A percentile compares a stretch with the other conserved stretches of the same genome.
These are phyloP conservation scores for Ceriops tagal DNA, from an alignment of 345 rosid genomes.

Conservation along the genomic window DNA sequence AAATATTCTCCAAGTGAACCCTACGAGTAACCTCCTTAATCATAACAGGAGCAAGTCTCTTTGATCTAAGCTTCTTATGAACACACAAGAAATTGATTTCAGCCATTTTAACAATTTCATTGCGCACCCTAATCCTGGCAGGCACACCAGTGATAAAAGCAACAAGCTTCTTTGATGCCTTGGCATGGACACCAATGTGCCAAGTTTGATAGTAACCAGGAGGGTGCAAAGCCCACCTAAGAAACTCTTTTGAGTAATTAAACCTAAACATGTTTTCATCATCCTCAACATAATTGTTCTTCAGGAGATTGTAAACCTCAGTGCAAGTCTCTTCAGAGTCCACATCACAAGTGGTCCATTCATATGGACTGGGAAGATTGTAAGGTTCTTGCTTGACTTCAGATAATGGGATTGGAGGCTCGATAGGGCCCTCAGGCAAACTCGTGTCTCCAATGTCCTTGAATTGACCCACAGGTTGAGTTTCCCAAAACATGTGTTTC, in stretches of 20 bases:
- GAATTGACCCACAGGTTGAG: constrained; percentile 88
- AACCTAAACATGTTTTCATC: constrained; percentile 98
- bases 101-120: constrained; percentile 76
- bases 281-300: constrained; percentile 85
- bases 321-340: constrained; percentile 63
- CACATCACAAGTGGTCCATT: constrained; percentile 91
- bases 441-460: constrained; percentile 64
- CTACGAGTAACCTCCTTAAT: constrained; percentile 94
- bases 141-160: constrained; percentile 92
- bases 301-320: constrained; percentile 78
- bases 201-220: constrained; percentile 77
- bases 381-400: constrained; percentile 91
- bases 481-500: constrained; percentile 89
- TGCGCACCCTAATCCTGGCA: constrained; percentile 76
- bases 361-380: constrained; percentile 69
- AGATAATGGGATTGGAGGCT: constrained; percentile 53
- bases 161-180: constrained; percentile 72
- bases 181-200: constrained; percentile 93
- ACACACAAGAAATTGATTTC: constrained; percentile 95
- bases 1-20: constrained; percentile 84
- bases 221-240: constrained; percentile 82
- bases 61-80: constrained; percentile 90
- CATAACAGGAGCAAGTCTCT: constrained; percentile 95
- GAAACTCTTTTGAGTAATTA: constrained; percentile 91
- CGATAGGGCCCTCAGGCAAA: constrained; percentile 82